Conservation (phyloP, 108 stramenopile species). For the Nitzschia palea region DNA sequence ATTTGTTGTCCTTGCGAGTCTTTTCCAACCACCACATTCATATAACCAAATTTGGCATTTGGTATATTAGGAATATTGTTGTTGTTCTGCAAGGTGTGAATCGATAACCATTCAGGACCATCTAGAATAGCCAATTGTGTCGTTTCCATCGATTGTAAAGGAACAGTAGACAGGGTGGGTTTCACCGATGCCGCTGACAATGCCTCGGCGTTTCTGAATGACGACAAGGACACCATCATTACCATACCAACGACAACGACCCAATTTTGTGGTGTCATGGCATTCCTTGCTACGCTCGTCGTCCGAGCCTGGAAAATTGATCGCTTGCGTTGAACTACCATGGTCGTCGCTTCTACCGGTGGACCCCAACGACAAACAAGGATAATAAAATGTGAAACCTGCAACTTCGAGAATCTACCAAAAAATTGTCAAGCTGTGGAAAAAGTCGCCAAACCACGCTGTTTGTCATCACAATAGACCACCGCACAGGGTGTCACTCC, state of each 20-base stretch:
- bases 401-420: too few species aligned
- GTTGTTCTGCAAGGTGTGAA: conserved; percentile 21
- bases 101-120: conserved; percentile 41
- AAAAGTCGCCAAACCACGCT: too few species aligned
- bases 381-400: too few species aligned
- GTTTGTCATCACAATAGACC: too few species aligned
- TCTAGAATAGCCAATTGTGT: conserved; percentile 36
- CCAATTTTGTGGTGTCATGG: too few species aligned
- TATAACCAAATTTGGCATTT: conserved; percentile 24
- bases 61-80: not conserved
- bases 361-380: too few species aligned
- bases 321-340: too few species aligned
- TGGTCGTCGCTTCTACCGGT: too few species aligned
- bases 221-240: not conserved
- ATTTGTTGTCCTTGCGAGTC: conserved; percentile 28
- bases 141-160: conserved; percentile 8
- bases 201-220: conserved; percentile 11
- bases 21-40: conserved; percentile 39
- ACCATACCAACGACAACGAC: not conserved
- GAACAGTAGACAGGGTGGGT: conserved; percentile 5
- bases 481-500: too few species aligned
- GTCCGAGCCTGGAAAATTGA: too few species aligned
- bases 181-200: not conserved
- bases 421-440: too few species aligned
- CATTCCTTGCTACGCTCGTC: too few species aligned